phyloP scores from a whole-genome alignment of 176 grass and related monocot genomes.

The sorghum (Sorghum bicolor) region DNA sequence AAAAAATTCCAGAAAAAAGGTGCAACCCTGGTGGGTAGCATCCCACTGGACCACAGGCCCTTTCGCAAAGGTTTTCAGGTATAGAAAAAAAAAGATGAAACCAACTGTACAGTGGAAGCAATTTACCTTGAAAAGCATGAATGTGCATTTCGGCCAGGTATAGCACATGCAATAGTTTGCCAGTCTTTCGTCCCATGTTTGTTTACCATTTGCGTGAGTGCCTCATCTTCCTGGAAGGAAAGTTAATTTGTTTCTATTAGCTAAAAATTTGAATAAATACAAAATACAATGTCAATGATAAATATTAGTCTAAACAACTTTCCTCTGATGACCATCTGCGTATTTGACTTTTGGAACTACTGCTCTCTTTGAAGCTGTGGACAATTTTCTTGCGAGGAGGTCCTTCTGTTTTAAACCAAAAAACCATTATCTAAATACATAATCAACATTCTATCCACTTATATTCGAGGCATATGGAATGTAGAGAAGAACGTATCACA shows the following conservation, averaged over 20 bases:
- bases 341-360: slow-evolving; percentile 13
- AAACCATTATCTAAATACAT: not conserved
- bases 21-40: no score
- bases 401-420: slow-evolving; percentile 10
- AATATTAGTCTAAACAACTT: slow-evolving; percentile 24
- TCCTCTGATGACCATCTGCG: slow-evolving; percentile 49
- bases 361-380: slow-evolving; percentile 6
- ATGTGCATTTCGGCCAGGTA: slow-evolving; percentile 44
- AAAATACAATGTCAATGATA: not conserved
- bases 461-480: slow-evolving; percentile 5
- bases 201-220: slow-evolving; percentile 48
- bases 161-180: slow-evolving; percentile 45
- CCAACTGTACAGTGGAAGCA: not conserved
- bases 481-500: not conserved
- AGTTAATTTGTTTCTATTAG: slow-evolving; percentile 2
- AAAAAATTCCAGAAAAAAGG: no score
- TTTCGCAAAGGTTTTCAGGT: not conserved
- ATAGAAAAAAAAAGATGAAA: slow-evolving; percentile 14
- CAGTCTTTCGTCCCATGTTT: slow-evolving; percentile 50
- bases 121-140: slow-evolving; percentile 50
- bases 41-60: no score
- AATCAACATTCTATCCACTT: slow-evolving; percentile 6
- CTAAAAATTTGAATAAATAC: not conserved
- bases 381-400: slow-evolving; percentile 27
- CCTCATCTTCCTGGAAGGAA: slow-evolving; percentile 54